Evolutionary conservation across 495 filamentous ascomycete species (phyloP).

Genomic region (Xylaria castorea): DNA sequence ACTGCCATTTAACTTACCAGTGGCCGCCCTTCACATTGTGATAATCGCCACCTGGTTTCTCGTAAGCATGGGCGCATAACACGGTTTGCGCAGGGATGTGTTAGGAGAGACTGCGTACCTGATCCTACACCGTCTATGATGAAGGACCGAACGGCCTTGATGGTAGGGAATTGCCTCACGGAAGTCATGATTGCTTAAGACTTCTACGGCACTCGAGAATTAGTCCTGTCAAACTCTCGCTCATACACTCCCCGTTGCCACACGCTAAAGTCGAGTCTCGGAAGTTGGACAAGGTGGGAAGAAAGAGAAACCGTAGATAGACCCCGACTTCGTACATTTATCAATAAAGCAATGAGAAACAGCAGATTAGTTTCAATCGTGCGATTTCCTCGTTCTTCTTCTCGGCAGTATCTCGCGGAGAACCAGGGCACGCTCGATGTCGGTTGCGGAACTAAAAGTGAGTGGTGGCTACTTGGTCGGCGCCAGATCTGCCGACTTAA

Average conservation of each 20-base stretch:
- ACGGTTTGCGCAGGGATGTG: neutral
- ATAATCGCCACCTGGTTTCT: conserved; percentile 73
- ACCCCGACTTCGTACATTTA: neutral
- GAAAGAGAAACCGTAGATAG: neutral
- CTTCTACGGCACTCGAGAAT: neutral
- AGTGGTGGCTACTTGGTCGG: conserved; percentile 12
- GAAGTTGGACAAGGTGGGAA: neutral
- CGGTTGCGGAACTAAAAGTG: conserved; percentile 5
- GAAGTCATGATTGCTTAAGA: conserved; percentile 45
- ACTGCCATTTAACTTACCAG: conserved; percentile 57
- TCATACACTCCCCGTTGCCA: neutral
- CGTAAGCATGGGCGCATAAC: conserved; percentile 1
- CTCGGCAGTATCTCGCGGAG: neutral
- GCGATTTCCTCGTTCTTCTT: neutral
- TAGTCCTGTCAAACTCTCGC: neutral
- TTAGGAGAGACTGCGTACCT: conserved; percentile 45
- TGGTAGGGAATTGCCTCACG: conserved; percentile 66
- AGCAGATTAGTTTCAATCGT: neutral
- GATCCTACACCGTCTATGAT: conserved; percentile 86
- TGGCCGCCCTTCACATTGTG: conserved; percentile 94
- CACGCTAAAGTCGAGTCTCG: neutral
- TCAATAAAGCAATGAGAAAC: neutral
- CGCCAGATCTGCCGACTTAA: conserved; percentile 21
- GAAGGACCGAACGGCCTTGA: conserved; percentile 82
- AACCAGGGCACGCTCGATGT: neutral